Evolutionary conservation across 129 eudicot genomes (phyloP), one percentile per base, ranked within the genome.

Genomic region (Helianthus tuberosus): DNA sequence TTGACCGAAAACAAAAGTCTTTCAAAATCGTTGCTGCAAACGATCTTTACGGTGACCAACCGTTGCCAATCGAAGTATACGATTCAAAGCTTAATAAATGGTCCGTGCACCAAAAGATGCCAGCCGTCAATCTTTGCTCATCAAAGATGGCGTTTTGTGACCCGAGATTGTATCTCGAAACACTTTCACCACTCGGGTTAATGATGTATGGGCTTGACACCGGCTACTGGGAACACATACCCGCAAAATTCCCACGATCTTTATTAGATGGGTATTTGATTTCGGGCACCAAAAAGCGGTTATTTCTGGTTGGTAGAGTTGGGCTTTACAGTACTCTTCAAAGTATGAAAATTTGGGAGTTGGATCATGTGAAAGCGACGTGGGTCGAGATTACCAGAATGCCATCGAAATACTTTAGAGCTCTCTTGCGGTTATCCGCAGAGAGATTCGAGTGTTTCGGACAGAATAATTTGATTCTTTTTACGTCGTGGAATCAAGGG

Each of bases 401-500:
- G 98, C 97, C 98, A 4, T 86, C 97, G 53, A 90, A 87, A 83
- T 91, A 86, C 77, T 88, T 86, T 69, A 79, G 97, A 77, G 87
- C 97, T 68, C 90, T 94, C 29, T 81, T 94, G 81, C 82, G 98
- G 81, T 78, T 94, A 73, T 90, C 98, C 2, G 96, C 96, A 0
- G 98, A 94, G 73, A 85, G 97, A 78, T 94, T 91, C 39, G 98
- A 94, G 84, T 94, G 98, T 83, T 91, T 94, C 80, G 96, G 97
- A 52, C 97, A 94, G 66, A 92, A 94, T 80, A 94, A 94, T 83
- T 70, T 94, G 79, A 94, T 94, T 67, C 90, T 96, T 69, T 94
- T 94, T 79, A 94, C 98, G 52, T 94, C 97, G 71, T 94, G 98
- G 97, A 91, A 91, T 78, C 98, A 90, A 85, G 97, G 97, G 53